Base-by-base conservation (phyloP, 2,329 filamentous ascomycete genomes). In the Celoporthe dispersa region DNA sequence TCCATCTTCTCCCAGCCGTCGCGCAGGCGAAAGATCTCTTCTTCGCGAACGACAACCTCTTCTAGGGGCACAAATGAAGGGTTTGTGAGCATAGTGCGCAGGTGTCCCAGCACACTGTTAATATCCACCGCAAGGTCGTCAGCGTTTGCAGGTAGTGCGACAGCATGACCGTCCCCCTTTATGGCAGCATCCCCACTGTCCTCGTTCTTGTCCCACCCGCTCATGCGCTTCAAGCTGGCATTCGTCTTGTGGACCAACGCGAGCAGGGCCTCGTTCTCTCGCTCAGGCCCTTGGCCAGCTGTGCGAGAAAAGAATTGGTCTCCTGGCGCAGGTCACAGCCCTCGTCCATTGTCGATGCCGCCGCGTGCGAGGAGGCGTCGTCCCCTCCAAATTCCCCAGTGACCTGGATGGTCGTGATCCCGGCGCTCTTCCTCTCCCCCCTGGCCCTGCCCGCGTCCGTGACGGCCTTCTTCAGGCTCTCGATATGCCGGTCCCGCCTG, bases 1-100 rank as follows among this genome's bases (percentile, higher is more conserved):
- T 98, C 94, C 93, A 98, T 97, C 80, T 92, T 94, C 78, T 97
- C 92, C 91, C 95, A 97, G 22, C 94, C 94, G 68, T 92, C 88
- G 68, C 93, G 90, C 63, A 99, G 84, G 66, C 93, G 88, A 66
- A 87, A 86, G 73, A 99, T 98, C 78, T 98, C 94, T 71, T 97
- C 92, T 73, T 99, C 95, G 68, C 95, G 90, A n/a, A 94, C 82
- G 77, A 97, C 91, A 2, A 99, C 94, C 79, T 98, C 96, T 76
- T 98, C 96, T 31, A 98, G 89, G 0, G 95, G 93, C 19, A 98
- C 96, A 78, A 98, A 99, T 2, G 94, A 97, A 1, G 96, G 96
- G 77, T 98, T 98, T 11, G 94, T 98, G 60, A 99, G 85, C 51
- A 99, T 88, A 2, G 87, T 91, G 73, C 92, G 88, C 73, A 99